A percentile compares a stretch with the other conserved stretches of the same genome.
These are phyloP conservation scores for Elsinoe necatrix DNA, from an alignment of 2,329 filamentous ascomycete genomes.

Conservation along the genomic window DNA sequence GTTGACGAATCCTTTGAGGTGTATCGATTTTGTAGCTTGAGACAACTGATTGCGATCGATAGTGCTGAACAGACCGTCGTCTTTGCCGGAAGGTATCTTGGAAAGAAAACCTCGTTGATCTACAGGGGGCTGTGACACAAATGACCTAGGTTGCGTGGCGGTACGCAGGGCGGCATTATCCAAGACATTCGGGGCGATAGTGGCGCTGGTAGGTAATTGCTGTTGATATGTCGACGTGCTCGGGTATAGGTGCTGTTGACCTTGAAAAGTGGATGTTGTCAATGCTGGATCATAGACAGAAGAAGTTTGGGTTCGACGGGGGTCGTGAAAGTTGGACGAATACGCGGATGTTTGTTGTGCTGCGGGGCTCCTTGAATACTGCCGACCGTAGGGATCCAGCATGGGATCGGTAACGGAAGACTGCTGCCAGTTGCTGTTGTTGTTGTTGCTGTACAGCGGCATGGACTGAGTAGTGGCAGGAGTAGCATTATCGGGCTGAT, in stretches of 20 bases:
- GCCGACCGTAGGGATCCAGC: constrained; percentile 21
- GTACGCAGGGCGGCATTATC: constrained; percentile 15
- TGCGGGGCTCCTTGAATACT: constrained; percentile 21
- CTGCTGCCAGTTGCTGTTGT: constrained; percentile 19
- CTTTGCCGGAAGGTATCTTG: constrained; percentile 25
- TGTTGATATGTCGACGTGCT: constrained; percentile 11
- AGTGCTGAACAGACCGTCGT: constrained; percentile 34
- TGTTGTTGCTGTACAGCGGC: constrained; percentile 17
- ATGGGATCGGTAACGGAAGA: constrained; percentile 16
- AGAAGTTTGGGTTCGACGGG: constrained; percentile 15
- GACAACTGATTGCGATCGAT: constrained; percentile 35
- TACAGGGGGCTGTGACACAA: constrained; percentile 17
- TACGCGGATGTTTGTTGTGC: constrained; percentile 10
- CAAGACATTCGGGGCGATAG: constrained; percentile 12
- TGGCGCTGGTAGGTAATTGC: constrained; percentile 21
- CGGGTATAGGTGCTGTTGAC: constrained; percentile 17
- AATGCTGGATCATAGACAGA: constrained; percentile 18
- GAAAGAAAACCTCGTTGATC: constrained; percentile 24
- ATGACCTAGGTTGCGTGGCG: background rate
- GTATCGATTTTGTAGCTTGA: constrained; percentile 37
- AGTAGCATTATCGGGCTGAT: constrained; percentile 15
- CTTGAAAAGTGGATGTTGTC: constrained; percentile 7
- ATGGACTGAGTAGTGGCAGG: constrained; percentile 16
- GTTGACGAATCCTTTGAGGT: constrained; percentile 37
- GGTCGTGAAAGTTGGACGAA: constrained; percentile 20